These are phyloP conservation scores for Starmera quercuum DNA, from an alignment of 805 yeast genomes.

Conservation along the genomic window DNA sequence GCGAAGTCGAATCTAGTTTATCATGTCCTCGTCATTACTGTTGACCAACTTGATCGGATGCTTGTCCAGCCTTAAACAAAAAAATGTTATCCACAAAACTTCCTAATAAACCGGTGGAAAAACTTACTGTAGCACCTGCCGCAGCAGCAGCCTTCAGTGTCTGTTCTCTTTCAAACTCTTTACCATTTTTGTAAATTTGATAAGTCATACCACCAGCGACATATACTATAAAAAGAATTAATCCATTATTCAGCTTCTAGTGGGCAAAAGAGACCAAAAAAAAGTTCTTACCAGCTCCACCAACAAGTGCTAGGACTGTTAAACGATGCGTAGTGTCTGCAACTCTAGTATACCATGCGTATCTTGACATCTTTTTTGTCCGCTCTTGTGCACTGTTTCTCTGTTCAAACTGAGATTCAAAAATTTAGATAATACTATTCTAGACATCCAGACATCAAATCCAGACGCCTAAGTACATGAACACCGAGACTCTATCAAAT, in stretches of 20 bases:
- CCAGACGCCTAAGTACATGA: neutral
- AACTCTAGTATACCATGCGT: conserved; percentile 71
- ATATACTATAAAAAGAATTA: conserved; percentile 28
- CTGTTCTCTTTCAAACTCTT: conserved; percentile 38
- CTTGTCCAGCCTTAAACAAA: no score
- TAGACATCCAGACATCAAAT: neutral
- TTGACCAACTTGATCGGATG: no score
- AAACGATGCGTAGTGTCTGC: conserved; percentile 69
- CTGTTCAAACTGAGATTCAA: no score
- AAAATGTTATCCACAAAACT: no score
- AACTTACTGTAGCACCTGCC: conserved; percentile 1
- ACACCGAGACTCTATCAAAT: conserved; percentile 2
- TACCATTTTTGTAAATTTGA: conserved; percentile 46
- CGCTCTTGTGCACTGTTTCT: no score
- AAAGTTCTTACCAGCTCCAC: conserved; percentile 28
- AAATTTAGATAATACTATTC: neutral
- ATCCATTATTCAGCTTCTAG: no score
- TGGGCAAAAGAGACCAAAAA: neutral
- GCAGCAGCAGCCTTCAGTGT: conserved; percentile 3
- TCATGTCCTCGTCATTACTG: no score
- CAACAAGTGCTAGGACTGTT: conserved; percentile 60
- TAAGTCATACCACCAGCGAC: conserved; percentile 45
- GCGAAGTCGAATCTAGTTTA: no score
- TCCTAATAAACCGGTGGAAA: neutral
- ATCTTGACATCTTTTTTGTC: conserved; percentile 32